Evolutionary conservation across 2,329 filamentous ascomycete genomes (phyloP), one percentile per base, ranked within the genome.

Genomic region (Pestalotiopsis sp.): DNA sequence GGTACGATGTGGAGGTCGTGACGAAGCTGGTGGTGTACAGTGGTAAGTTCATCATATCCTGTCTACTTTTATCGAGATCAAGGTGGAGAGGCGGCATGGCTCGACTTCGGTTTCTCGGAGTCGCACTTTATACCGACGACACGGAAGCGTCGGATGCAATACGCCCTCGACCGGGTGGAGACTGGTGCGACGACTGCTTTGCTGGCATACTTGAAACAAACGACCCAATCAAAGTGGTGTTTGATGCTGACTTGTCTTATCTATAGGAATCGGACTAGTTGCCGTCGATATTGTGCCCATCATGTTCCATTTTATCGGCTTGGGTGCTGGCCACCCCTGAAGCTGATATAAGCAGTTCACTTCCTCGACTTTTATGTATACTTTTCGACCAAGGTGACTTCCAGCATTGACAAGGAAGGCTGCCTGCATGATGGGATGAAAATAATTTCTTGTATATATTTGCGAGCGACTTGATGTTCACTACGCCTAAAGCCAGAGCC

Each of bases 1-100:
- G 95, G 74, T 99, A 98, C 77, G 96, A 99, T 81, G 95, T 98
- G n/a, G 96, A 99, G 80, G 95, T 99, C 52, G 92, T 99, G 49
- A 98, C 96, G 4, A 98, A 98, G 82, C 81, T 99, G 70, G 92
- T 99, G 75, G 94, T 99, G 27, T 99, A 99, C 83, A 88, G 92
- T 69, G 96, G 95, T 94, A 83, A 80, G 90, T 82, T 17, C 58
- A 39, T 13, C 27, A 52, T 52, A 75, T 20, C 14, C 38, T 25
- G 17, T 49, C 31, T 56, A 11, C 38, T 11, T 62, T 12, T 39
- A 17, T 39, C 25, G 20, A 39, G 13, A 36, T 13, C 14, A 17
- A 17, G 13, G 41, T 14, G 41, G 41, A 45, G 31, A 45, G 13
- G 41, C 14, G 45, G 45, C 45, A 52, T 52, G 45, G 41, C 41